These are phyloP conservation scores for thale cress (Arabidopsis thaliana) DNA, from an alignment of 345 rosid species.

Conservation along the genomic window DNA sequence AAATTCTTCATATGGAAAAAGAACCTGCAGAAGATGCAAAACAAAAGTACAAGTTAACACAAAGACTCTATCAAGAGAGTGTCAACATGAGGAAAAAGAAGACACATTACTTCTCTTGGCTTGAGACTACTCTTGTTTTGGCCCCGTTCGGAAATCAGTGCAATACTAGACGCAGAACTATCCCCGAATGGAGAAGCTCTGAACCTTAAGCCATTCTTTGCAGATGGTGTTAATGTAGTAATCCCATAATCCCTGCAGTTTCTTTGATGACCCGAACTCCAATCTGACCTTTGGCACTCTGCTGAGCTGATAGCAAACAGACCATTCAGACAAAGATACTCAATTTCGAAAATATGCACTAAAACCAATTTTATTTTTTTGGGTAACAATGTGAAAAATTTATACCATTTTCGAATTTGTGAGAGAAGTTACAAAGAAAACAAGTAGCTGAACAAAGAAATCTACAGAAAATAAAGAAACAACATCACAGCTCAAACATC, in stretches of 20 bases:
- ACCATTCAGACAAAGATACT: slow-evolving; percentile 7
- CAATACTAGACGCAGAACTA: slow-evolving; percentile 53
- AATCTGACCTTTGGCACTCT: slow-evolving; percentile 70
- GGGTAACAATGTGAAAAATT: too few relatives aligned
- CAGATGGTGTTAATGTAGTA: slow-evolving; percentile 36
- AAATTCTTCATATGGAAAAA: slow-evolving; percentile 89
- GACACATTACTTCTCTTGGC: slow-evolving; percentile 60
- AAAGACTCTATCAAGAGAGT: slow-evolving; percentile 1
- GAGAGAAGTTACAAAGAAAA: too few relatives aligned
- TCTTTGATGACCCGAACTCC: slow-evolving; percentile 70
- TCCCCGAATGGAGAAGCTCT: slow-evolving; percentile 41
- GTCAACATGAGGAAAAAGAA: neutral
- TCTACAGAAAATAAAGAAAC: too few relatives aligned
- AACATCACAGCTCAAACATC: too few relatives aligned
- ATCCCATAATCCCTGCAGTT: slow-evolving; percentile 54
- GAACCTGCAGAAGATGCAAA: slow-evolving; percentile 58
- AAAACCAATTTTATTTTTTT: neutral
- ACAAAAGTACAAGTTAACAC: slow-evolving; percentile 19
- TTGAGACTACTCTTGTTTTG: slow-evolving; percentile 50
- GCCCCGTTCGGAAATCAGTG: slow-evolving; percentile 55
- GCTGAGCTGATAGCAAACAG: slow-evolving; percentile 55
- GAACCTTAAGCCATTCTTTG: slow-evolving; percentile 40
- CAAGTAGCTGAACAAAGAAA: too few relatives aligned
- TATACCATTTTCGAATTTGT: too few relatives aligned
- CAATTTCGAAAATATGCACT: neutral